These are phyloP conservation scores for Plasmodium fragile DNA, from an alignment of 169 alveolate genomes.

Conservation along the genomic window DNA sequence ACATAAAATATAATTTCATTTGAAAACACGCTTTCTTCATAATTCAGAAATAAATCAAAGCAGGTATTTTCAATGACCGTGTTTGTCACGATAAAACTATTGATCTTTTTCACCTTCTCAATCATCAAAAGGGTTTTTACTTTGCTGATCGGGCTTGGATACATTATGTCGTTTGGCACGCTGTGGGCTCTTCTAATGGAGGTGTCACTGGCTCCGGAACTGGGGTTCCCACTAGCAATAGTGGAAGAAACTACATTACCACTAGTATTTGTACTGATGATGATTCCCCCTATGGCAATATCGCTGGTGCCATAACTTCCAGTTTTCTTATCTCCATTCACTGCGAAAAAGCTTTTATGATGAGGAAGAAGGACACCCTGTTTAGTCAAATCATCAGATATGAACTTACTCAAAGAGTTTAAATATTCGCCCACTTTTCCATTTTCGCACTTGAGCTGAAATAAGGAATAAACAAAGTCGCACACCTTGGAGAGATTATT, in stretches of 20 bases:
- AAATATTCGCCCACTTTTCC: conserved; percentile 68
- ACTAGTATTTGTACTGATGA: not conserved
- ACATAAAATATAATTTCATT: conserved; percentile 73
- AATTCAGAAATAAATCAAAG: conserved; percentile 68
- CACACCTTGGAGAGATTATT: conserved; percentile 18
- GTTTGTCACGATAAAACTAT: conserved; percentile 63
- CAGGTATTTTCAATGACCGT: conserved; percentile 40
- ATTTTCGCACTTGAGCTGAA: conserved; percentile 64
- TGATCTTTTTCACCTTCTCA: conserved; percentile 63
- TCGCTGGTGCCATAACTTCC: not conserved
- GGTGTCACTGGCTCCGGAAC: not conserved
- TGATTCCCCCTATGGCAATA: not conserved
- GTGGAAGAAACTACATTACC: not conserved
- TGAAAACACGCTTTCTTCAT: conserved; percentile 57
- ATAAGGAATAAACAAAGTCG: conserved; percentile 35
- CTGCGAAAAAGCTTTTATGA: not conserved
- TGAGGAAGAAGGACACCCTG: not conserved
- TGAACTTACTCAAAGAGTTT: conserved; percentile 20
- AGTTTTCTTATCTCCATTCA: not conserved
- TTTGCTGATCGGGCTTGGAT: not conserved
- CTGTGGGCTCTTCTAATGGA: not conserved
- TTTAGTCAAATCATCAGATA: conserved; percentile 24
- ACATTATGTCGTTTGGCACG: not conserved
- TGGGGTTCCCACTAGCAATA: not conserved
- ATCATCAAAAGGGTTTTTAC: conserved; percentile 11